Evolutionary conservation across 192 early-diverging fungal species (phyloP).

Genomic region (Backusella psychrophila): DNA sequence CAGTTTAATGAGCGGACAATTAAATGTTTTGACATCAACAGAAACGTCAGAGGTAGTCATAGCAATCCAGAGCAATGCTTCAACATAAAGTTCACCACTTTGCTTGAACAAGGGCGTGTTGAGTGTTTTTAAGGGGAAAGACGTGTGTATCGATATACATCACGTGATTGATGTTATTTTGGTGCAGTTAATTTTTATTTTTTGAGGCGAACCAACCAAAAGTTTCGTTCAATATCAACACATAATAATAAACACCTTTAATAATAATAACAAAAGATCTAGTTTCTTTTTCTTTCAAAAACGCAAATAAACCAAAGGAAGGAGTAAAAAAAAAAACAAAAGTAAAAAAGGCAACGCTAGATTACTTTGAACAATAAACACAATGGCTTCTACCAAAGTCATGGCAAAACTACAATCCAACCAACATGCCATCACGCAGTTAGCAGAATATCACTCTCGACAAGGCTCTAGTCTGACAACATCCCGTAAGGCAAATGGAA

Average conservation of each 20-base stretch:
- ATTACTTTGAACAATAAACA: not conserved
- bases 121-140: too few species aligned
- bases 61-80: too few species aligned
- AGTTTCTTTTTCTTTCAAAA: not conserved
- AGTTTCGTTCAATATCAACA: not conserved
- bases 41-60: too few species aligned
- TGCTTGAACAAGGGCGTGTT: too few species aligned
- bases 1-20: too few species aligned
- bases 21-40: too few species aligned
- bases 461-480: conserved; percentile 17
- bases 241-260: not conserved
- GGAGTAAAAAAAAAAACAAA: not conserved
- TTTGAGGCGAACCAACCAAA: not conserved
- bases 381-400: conserved; percentile 28
- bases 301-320: not conserved
- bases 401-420: conserved; percentile 28
- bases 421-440: conserved; percentile 23
- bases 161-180: not conserved
- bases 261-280: too few species aligned
- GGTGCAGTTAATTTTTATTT: not conserved
- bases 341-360: not conserved
- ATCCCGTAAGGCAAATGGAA: not conserved
- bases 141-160: not conserved
- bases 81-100: too few species aligned
- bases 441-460: conserved; percentile 27